Evolutionary conservation across 75 land plant genomes (phyloP).

Genomic region (Sequoiadendron giganteum): DNA sequence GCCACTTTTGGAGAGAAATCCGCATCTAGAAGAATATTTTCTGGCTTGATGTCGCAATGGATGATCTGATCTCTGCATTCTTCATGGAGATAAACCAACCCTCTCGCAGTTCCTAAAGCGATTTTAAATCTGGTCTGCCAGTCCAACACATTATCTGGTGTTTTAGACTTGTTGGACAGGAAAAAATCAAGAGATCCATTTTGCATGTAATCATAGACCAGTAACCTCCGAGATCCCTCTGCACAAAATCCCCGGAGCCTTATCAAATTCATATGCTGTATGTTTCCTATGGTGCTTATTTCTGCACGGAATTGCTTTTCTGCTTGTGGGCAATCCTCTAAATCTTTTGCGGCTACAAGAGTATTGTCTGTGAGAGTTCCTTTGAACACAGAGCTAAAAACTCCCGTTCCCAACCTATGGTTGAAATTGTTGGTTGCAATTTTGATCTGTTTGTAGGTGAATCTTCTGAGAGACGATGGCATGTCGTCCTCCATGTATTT

Average conservation of each 20-base stretch:
- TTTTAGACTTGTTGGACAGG: background rate
- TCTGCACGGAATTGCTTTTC: conserved; percentile 38
- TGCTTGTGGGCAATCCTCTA: conserved; percentile 6
- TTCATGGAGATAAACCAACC: conserved; percentile 39
- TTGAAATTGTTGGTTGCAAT: background rate
- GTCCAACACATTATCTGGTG: too few relatives aligned
- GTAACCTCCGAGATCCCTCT: conserved; percentile 16
- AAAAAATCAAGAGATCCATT: conserved; percentile 21
- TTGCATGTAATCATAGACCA: conserved; percentile 30
- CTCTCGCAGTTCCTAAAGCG: conserved; percentile 32
- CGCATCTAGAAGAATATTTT: too few relatives aligned
- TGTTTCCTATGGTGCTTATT: conserved; percentile 25
- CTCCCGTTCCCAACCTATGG: background rate
- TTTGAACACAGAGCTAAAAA: background rate
- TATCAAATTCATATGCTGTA: conserved; percentile 33
- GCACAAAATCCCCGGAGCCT: conserved; percentile 31
- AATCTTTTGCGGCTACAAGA: conserved; percentile 2
- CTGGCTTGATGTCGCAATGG: too few relatives aligned
- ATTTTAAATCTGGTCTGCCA: conserved; percentile 3
- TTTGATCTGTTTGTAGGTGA: conserved; percentile 16
- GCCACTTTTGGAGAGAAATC: conserved; percentile 36
- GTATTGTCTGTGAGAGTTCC: conserved; percentile 3
- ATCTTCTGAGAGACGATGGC: background rate
- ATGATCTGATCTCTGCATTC: conserved; percentile 33
- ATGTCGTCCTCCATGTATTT: too few relatives aligned